Percentiles rank a stretch among this genome's conserved stretches.
Evolutionary conservation across 1,284 basidiomycete genomes (phyloP).

Genomic region (Neonothopanus nambi): DNA sequence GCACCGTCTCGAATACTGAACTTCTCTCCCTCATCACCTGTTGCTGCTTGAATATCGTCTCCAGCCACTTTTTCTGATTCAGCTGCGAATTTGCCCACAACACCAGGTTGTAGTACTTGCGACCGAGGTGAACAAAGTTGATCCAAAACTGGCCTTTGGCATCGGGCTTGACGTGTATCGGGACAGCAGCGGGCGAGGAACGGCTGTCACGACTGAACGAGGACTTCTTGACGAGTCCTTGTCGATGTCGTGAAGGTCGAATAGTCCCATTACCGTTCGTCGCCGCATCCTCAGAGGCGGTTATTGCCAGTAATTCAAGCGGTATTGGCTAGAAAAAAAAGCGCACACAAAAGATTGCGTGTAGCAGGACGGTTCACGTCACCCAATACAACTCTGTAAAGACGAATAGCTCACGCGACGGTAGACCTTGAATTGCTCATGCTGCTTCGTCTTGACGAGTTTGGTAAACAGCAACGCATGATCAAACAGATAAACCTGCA

Average conservation of each 20-base stretch:
- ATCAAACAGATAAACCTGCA: conserved; percentile 95
- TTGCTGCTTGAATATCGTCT: conserved; percentile 90
- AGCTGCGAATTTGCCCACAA: conserved; percentile 91
- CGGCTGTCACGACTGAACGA: conserved; percentile 53
- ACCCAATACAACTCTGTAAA: not conserved
- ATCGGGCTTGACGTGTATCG: conserved; percentile 41
- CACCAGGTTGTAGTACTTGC: conserved; percentile 91
- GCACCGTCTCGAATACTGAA: conserved; percentile 84
- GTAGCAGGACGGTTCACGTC: not conserved
- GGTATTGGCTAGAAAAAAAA: conserved; percentile 78
- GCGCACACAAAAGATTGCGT: not conserved
- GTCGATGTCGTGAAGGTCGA: conserved; percentile 26
- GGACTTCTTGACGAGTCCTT: conserved; percentile 46
- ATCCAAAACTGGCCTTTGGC: conserved; percentile 90
- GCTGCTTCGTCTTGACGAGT: conserved; percentile 80
- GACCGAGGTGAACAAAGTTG: conserved; percentile 91
- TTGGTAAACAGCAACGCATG: conserved; percentile 97
- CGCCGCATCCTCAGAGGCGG: conserved; percentile 74
- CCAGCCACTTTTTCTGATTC: conserved; percentile 93
- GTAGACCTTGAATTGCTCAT: conserved; percentile 93
- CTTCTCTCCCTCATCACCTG: conserved; percentile 83
- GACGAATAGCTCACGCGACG: conserved; percentile 67
- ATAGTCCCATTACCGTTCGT: conserved; percentile 19
- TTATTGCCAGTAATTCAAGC: conserved; percentile 87
- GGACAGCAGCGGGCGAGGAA: conserved; percentile 32